These are phyloP conservation scores for Rhodotorula paludigena DNA, from an alignment of 768 basidiomycete species.

Conservation along the genomic window DNA sequence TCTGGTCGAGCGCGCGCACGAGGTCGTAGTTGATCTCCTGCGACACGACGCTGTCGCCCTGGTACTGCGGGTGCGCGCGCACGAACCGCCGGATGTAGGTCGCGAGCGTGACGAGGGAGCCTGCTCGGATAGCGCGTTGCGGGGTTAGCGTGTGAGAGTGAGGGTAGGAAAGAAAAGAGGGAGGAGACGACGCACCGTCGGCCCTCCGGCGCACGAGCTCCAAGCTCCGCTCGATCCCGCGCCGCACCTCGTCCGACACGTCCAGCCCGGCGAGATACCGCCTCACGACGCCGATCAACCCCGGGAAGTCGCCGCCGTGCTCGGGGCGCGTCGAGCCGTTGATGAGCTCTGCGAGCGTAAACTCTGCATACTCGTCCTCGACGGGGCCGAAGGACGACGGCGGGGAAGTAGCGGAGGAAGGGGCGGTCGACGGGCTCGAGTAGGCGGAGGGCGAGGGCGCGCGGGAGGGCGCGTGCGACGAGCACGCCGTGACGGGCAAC, in stretches of 20 bases:
- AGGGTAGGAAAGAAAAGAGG: not conserved
- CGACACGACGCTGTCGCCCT: constrained; percentile 83
- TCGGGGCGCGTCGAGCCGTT: constrained; percentile 85
- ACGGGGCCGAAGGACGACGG: constrained; percentile 50
- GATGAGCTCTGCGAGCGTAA: constrained; percentile 86
- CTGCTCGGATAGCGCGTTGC: no score
- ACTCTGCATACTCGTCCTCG: constrained; percentile 83
- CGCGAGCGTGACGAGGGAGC: constrained; percentile 75
- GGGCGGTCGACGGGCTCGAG: no score
- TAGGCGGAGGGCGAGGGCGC: constrained; percentile 21
- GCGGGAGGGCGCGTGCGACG: constrained; percentile 35
- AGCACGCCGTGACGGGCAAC: not conserved
- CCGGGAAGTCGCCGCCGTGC: constrained; percentile 12
- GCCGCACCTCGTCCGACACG: constrained; percentile 51
- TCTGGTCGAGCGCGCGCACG: constrained; percentile 78
- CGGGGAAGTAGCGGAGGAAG: no score
- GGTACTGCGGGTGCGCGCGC: constrained; percentile 81
- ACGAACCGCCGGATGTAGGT: constrained; percentile 93
- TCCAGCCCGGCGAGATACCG: constrained; percentile 79
- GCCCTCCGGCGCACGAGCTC: constrained; percentile 70
- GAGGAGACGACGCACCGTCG: constrained; percentile 57
- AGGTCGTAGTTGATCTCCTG: constrained; percentile 93
- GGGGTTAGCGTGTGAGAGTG: constrained; percentile 1
- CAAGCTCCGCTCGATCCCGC: constrained; percentile 66
- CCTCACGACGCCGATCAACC: constrained; percentile 30